Base-by-base conservation (phyloP, 2,329 filamentous ascomycete genomes). In the Paraphoma sp. region DNA sequence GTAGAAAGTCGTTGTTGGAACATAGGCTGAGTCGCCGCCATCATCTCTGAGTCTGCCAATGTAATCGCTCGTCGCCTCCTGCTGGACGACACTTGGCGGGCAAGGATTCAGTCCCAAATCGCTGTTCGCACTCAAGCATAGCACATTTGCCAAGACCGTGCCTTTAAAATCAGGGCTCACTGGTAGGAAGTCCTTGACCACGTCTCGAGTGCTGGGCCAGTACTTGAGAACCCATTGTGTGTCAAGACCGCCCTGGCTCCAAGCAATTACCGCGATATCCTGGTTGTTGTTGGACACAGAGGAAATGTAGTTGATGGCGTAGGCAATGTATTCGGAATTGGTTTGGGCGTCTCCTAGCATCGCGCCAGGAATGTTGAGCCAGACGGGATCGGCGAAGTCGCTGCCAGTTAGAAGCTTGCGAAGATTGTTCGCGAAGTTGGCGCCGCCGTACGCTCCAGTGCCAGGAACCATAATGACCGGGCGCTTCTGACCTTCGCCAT, bases 161-260 rank as follows among this genome's bases (percentile, higher is more conserved):
- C 83, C 83, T 51, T 80, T 78, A 64, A 84, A 87, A 62, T 86
- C 84, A 5, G 83, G 78, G 9, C 79, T 81, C 45, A 86, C 76
- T 44, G 81, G 78, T 41, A 87, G 76, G 66, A 84, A 80, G 65
- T 86, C 80, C n/a, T 75, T 76, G 1, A 82, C 77, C 0, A 74
- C 70, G 2, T 58, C 60, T 4, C 80, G 78, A 1, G 81, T 83
- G 1, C 80, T 83, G 0, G 83, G 83, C 81, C 82, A 86, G 74
- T 84, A 86, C 60, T 85, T 86, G 59, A 84, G 74, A 0, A 81
- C 83, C 85, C 84, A 87, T 66, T 87, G 85, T 0, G 80, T 75
- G 55, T 83, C 74, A 2, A 87, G 71, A 46, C 80, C 81, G 14
- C 84, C 84, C 69, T 87, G 84, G 0, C 82, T 85, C 82, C 82